Conservation (phyloP, 1,284 basidiomycete species). For the Lentinula novae-zelandiae region DNA sequence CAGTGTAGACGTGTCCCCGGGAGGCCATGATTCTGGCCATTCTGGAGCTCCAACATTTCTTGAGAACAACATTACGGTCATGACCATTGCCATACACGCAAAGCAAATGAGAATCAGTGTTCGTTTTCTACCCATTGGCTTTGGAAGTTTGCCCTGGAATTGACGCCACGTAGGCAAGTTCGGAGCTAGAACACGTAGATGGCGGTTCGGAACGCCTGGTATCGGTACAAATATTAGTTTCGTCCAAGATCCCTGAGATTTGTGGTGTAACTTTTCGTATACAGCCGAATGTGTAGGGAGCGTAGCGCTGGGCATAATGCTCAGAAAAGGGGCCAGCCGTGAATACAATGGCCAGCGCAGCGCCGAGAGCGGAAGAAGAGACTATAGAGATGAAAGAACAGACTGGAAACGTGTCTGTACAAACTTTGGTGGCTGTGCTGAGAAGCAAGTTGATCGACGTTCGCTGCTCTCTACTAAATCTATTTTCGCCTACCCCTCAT, state of each 20-base stretch:
- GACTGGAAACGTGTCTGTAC: neutral
- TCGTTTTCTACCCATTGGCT: slow-evolving; percentile 31
- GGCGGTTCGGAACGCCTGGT: slow-evolving; percentile 42
- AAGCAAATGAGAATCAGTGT: slow-evolving; percentile 36
- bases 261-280: slow-evolving; percentile 16
- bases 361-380: neutral
- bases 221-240: slow-evolving; percentile 43
- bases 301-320: slow-evolving; percentile 7
- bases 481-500: neutral
- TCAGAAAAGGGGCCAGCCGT: slow-evolving; percentile 8
- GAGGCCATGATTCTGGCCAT: slow-evolving; percentile 41
- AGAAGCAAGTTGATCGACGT: neutral
- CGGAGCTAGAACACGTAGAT: slow-evolving; percentile 47
- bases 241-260: slow-evolving; percentile 30
- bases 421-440: neutral
- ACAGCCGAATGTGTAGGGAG: slow-evolving; percentile 17
- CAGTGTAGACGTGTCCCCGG: slow-evolving; percentile 55
- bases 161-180: slow-evolving; percentile 43
- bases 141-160: slow-evolving; percentile 32
- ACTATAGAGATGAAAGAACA: neutral
- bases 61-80: slow-evolving; percentile 41
- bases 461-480: too few relatives aligned
- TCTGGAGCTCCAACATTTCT: slow-evolving; percentile 32
- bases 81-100: slow-evolving; percentile 36
- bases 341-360: slow-evolving; percentile 4